A percentile compares a stretch with the other conserved stretches of the same genome.
phyloP scores from a whole-genome alignment of 257 asterid species.

The Handroanthus guayacan region DNA sequence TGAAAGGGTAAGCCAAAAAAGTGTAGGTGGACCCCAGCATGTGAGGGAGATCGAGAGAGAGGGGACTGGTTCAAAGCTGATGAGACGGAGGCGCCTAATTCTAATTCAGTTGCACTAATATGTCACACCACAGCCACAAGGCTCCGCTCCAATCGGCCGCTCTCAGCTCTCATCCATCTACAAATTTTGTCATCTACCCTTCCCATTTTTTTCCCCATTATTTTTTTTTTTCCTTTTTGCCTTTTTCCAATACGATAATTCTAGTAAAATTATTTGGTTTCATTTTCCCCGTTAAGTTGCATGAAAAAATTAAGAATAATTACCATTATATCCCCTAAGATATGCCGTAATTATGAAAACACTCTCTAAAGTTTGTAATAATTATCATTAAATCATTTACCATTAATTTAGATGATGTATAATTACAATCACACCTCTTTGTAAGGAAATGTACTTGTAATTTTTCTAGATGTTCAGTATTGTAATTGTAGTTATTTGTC shows the following conservation, averaged over 20 bases:
- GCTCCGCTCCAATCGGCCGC: not conserved
- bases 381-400: too few species aligned
- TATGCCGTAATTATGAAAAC: too few species aligned
- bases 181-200: not conserved
- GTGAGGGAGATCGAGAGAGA: not conserved
- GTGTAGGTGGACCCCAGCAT: not conserved
- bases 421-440: too few species aligned
- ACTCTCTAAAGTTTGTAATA: too few species aligned
- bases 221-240: not conserved
- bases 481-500: too few species aligned
- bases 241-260: not conserved
- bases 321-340: too few species aligned
- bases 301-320: too few species aligned
- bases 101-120: not conserved
- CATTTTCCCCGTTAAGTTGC: not conserved
- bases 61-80: constrained; percentile 7
- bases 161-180: not conserved
- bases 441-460: too few species aligned
- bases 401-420: too few species aligned
- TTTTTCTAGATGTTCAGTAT: too few species aligned
- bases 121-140: not conserved
- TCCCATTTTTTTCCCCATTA: not conserved
- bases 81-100: not conserved
- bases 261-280: too few species aligned
- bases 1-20: not conserved